Evolutionary conservation across 345 rosid species (phyloP).

Genomic region (Arabidopsis thaliana): DNA sequence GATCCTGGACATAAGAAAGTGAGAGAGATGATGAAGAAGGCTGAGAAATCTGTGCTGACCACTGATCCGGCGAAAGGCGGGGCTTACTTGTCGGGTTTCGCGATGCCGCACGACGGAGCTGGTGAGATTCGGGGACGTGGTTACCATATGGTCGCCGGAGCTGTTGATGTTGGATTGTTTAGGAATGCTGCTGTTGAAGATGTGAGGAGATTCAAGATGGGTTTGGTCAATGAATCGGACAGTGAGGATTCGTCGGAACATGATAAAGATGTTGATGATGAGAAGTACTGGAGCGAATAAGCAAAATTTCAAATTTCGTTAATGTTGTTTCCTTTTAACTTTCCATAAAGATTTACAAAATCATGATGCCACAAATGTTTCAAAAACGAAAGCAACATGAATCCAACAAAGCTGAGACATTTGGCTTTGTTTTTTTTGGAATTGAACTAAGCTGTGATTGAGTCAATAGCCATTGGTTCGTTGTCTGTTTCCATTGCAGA

Average conservation of each 20-base stretch:
- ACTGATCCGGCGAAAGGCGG: conserved; percentile 51
- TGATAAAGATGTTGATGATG: conserved; percentile 47
- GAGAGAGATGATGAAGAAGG: conserved; percentile 62
- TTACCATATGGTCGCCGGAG: conserved; percentile 78
- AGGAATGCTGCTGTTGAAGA: conserved; percentile 74
- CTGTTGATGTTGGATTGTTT: conserved; percentile 76
- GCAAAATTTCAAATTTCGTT: background rate
- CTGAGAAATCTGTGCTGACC: conserved; percentile 71
- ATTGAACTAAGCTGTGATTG: conserved; percentile 45
- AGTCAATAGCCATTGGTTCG: conserved; percentile 52
- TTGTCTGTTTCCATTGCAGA: conserved; percentile 78
- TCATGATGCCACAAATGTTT: too few relatives aligned
- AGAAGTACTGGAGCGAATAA: conserved; percentile 53
- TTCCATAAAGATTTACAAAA: background rate
- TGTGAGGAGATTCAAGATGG: conserved; percentile 71
- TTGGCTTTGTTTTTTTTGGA: background rate
- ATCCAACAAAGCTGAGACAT: too few relatives aligned
- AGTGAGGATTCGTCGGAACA: conserved; percentile 45
- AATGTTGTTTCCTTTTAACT: background rate
- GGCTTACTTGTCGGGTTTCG: conserved; percentile 73
- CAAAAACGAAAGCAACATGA: too few relatives aligned
- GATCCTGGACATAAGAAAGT: conserved; percentile 95
- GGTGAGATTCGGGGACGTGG: conserved; percentile 61
- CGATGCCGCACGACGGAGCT: conserved; percentile 75
- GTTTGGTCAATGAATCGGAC: conserved; percentile 46